A percentile compares a stretch with the other conserved stretches of the same genome.
These are phyloP conservation scores for Botrytis fabae DNA, from an alignment of 2,329 filamentous ascomycete species.

Conservation along the genomic window DNA sequence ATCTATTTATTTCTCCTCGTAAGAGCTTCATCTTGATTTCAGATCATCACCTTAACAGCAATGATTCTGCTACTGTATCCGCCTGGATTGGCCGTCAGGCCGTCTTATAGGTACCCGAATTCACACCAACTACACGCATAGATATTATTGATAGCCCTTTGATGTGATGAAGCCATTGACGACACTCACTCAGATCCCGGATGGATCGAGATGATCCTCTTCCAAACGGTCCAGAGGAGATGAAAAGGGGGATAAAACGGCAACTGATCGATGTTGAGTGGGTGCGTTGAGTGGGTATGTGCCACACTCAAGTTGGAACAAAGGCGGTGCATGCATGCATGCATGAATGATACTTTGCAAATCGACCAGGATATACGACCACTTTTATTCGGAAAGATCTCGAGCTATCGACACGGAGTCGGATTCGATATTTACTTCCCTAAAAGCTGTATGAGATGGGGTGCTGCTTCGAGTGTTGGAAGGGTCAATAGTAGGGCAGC, in stretches of 20 bases:
- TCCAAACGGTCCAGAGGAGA: slow-evolving; percentile 2
- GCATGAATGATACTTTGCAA: slow-evolving; percentile 18
- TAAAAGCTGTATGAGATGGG: background rate
- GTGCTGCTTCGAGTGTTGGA: slow-evolving; percentile 14
- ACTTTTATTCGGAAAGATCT: slow-evolving; percentile 8
- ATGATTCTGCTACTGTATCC: background rate
- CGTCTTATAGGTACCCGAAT: background rate
- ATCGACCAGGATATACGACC: slow-evolving; percentile 5
- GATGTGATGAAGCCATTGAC: slow-evolving; percentile 6
- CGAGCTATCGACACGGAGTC: background rate
- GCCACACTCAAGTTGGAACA: slow-evolving; percentile 5
- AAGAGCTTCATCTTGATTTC: background rate
- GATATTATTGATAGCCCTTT: background rate
- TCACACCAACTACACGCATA: background rate
- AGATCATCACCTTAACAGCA: background rate
- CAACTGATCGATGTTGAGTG: slow-evolving; percentile 9
- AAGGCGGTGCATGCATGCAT: slow-evolving; percentile 11
- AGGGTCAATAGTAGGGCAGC: background rate
- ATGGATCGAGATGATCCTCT: slow-evolving; percentile 10
- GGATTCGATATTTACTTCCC: background rate
- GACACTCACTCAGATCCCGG: slow-evolving; percentile 2
- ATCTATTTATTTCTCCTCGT: background rate
- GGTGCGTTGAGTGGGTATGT: slow-evolving; percentile 12
- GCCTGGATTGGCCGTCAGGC: background rate
- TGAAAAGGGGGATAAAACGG: slow-evolving; percentile 22